Conservation (phyloP, 768 basidiomycete species). For the Tulasnella sp. region DNA sequence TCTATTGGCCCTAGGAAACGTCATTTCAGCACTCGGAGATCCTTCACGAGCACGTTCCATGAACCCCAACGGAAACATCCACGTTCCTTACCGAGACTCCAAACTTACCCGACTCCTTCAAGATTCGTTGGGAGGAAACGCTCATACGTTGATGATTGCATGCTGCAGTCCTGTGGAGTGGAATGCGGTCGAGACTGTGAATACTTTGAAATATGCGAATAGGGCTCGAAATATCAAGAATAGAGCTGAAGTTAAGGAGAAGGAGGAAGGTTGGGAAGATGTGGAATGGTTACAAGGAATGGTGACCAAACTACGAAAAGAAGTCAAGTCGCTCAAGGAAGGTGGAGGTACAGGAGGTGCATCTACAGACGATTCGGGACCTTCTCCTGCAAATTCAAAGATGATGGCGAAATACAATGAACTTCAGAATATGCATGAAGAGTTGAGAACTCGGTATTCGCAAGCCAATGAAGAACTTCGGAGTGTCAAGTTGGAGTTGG, state of each 20-base stretch:
- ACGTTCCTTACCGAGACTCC: conserved; percentile 96
- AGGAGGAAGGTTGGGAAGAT: conserved; percentile 98
- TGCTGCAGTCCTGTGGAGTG: conserved; percentile 94
- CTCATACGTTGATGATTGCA: conserved; percentile 97
- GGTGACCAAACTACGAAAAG: conserved; percentile 72
- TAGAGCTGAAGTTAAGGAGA: conserved; percentile 77
- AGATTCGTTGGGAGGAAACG: conserved; percentile 95
- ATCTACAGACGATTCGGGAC: conserved; percentile 22
- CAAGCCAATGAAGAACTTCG: conserved; percentile 83
- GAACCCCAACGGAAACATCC: conserved; percentile 36
- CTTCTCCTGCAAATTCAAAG: conserved; percentile 50
- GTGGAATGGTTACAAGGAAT: conserved; percentile 89
- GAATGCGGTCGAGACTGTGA: conserved; percentile 88
- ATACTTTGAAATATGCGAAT: conserved; percentile 93
- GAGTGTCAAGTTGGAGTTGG: conserved; percentile 61
- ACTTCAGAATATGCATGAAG: conserved; percentile 74
- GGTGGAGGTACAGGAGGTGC: conserved; percentile 30
- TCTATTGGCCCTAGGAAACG: conserved; percentile 89
- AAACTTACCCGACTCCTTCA: conserved; percentile 92
- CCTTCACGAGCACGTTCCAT: conserved; percentile 74
- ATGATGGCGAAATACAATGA: conserved; percentile 70
- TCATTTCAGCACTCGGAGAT: conserved; percentile 94
- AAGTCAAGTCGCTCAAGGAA: conserved; percentile 69
- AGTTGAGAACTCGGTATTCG: conserved; percentile 69
- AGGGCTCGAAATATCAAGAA: conserved; percentile 97